These are phyloP conservation scores for Nissolia schottii DNA, from an alignment of 306 rosid genomes.

Conservation along the genomic window DNA sequence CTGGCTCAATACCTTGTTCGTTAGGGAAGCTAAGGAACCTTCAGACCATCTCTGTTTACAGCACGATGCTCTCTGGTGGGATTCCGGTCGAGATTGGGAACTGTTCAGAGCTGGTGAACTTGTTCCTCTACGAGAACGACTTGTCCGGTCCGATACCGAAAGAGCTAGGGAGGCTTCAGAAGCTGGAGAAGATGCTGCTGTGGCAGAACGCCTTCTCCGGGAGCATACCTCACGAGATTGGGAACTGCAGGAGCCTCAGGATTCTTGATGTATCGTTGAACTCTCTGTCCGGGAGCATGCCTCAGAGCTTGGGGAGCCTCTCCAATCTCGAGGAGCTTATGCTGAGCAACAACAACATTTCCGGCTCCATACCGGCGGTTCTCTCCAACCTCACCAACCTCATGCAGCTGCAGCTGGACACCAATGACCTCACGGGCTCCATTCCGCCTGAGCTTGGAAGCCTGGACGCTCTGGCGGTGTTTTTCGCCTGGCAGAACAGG, in stretches of 20 bases:
- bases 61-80: constrained; percentile 68
- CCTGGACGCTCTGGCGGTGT: constrained; percentile 48
- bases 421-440: constrained; percentile 66
- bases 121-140: constrained; percentile 69
- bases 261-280: constrained; percentile 66
- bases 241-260: constrained; percentile 60
- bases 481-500: constrained; percentile 87
- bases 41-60: constrained; percentile 69
- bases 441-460: constrained; percentile 69
- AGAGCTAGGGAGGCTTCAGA: constrained; percentile 66
- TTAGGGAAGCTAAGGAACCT: constrained; percentile 57
- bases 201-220: constrained; percentile 75
- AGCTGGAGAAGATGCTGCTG: constrained; percentile 65
- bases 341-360: constrained; percentile 76
- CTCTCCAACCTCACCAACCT: constrained; percentile 61
- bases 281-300: constrained; percentile 67
- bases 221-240: constrained; percentile 65
- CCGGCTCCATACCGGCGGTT: constrained; percentile 67
- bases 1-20: constrained; percentile 68
- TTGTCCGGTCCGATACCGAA: constrained; percentile 64
- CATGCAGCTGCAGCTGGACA: constrained; percentile 73
- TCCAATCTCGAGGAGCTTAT: constrained; percentile 74
- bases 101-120: constrained; percentile 77
- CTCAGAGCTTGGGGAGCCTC: constrained; percentile 59
- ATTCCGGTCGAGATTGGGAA: constrained; percentile 82